Conservation (phyloP, 108 stramenopile species). For the Nannochloropsis oceanica region DNA sequence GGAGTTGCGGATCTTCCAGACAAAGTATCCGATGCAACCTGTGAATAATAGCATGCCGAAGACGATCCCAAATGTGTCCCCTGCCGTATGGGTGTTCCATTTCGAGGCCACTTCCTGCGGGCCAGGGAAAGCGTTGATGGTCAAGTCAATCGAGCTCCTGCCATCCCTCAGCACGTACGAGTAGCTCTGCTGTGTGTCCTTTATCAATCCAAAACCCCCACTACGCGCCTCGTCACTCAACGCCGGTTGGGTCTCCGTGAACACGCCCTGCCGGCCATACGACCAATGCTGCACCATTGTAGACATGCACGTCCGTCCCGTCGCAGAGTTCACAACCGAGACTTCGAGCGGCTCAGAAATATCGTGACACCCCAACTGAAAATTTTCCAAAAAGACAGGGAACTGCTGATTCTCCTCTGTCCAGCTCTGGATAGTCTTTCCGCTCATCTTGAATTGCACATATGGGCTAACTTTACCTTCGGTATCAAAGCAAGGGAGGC, state of each 20-base stretch:
- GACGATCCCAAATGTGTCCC: background rate
- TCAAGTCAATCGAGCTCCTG: background rate
- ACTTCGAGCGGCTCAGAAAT: background rate
- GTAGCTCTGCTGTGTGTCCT: background rate
- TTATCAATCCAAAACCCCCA: background rate
- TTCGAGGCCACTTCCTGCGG: background rate
- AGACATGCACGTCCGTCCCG: background rate
- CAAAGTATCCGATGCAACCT: background rate
- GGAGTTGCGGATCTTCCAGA: background rate
- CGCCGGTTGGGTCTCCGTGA: background rate
- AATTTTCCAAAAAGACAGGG: background rate
- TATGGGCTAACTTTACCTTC: background rate
- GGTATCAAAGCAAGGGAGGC: background rate
- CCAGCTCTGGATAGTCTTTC: background rate
- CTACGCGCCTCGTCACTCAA: background rate
- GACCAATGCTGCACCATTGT: background rate
- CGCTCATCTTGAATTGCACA: background rate
- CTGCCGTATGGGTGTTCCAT: background rate
- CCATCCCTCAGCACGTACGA: background rate
- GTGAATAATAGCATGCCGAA: background rate
- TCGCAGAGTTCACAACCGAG: background rate
- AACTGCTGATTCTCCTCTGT: background rate
- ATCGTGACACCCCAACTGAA: background rate
- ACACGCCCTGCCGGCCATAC: background rate
- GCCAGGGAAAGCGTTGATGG: background rate